Evolutionary conservation across 2,329 filamentous ascomycete genomes (phyloP), one percentile per base, ranked within the genome.

Genomic region (Fusarium caatingaense): DNA sequence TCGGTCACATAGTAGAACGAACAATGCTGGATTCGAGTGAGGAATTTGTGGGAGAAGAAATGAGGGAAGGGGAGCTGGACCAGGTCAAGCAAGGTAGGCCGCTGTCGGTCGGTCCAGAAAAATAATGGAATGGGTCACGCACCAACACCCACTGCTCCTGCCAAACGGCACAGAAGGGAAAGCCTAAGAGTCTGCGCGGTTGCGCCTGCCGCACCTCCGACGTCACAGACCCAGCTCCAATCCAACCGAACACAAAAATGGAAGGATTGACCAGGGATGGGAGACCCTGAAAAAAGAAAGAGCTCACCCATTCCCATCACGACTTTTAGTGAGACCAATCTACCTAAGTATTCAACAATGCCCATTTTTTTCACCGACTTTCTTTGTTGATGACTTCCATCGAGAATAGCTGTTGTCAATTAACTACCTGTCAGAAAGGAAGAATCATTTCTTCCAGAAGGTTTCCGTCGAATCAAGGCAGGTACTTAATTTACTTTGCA

Each of bases 101-200:
- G 71, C 66, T 69, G 67, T 74, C 69, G 71, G 60, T 69, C 69
- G 71, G 60, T 69, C 69, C 66, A 57, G 49, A 53, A 53, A 53
- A 53, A 53, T 53, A 53, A 53, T 41, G 34, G 49, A 53, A 53
- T 53, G 49, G 34, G 49, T 53, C 49, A 53, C 23, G 49, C 49
- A 53, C 49, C 49, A 53, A 28, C 45, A 47, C 16, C 44, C 44
- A 28, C 44, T 28, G 59, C 61, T 54, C 53, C 54, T 59, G 49
- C 48, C 20, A 58, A 21, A 56, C 30, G 8, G 21, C 12, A 40
- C 30, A 21, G 47, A 20, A 21, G 20, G 21, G 21, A 49, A 21
- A 20, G 41, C 21, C 41, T 44, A 44, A 27, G 44, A 46, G 44
- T 47, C 11, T 41, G 23, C 34, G 49, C 10, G 25, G 49, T 47